A percentile compares a stretch with the other conserved stretches of the same genome.
Evolutionary conservation across 768 basidiomycete species (phyloP).

Genomic region (Tricholoma matsutake): DNA sequence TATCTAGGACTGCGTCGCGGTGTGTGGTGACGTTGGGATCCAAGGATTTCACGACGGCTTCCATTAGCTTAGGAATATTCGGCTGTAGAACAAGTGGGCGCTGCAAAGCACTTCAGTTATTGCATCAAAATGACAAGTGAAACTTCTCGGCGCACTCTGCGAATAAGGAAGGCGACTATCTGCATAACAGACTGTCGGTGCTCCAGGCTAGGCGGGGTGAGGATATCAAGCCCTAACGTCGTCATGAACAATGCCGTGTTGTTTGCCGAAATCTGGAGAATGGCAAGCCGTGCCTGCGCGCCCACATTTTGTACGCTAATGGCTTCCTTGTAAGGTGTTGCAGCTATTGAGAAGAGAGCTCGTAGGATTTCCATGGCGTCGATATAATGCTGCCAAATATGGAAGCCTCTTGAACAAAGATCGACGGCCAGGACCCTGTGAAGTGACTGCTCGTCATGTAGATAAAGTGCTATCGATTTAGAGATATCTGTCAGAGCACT

Average conservation of each 20-base stretch:
- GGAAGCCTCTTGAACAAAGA: conserved; percentile 86
- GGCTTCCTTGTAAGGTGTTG: conserved; percentile 65
- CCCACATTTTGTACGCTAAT: conserved; percentile 66
- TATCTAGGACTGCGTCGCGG: conserved; percentile 82
- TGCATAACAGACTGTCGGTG: conserved; percentile 89
- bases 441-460: conserved; percentile 67
- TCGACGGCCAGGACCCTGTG: conserved; percentile 81
- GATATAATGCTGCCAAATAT: conserved; percentile 91
- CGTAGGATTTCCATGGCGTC: conserved; percentile 89
- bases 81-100: conserved; percentile 83
- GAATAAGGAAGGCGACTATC: conserved; percentile 88
- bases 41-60: conserved; percentile 94
- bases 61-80: conserved; percentile 81
- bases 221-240: conserved; percentile 85
- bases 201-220: conserved; percentile 69
- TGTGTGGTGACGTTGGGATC: conserved; percentile 81
- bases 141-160: conserved; percentile 54
- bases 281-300: conserved; percentile 77
- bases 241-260: conserved; percentile 94
- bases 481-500: conserved; percentile 84
- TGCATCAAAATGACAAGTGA: not conserved
- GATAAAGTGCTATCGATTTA: conserved; percentile 73
- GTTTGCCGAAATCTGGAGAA: conserved; percentile 77
- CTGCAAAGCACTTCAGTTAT: conserved; percentile 31
- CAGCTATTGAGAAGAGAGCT: conserved; percentile 77